A percentile compares a stretch with the other conserved stretches of the same genome.
Conservation (phyloP, 2,329 filamentous ascomycete genomes). For the Pseudocercospora fijiensis region DNA sequence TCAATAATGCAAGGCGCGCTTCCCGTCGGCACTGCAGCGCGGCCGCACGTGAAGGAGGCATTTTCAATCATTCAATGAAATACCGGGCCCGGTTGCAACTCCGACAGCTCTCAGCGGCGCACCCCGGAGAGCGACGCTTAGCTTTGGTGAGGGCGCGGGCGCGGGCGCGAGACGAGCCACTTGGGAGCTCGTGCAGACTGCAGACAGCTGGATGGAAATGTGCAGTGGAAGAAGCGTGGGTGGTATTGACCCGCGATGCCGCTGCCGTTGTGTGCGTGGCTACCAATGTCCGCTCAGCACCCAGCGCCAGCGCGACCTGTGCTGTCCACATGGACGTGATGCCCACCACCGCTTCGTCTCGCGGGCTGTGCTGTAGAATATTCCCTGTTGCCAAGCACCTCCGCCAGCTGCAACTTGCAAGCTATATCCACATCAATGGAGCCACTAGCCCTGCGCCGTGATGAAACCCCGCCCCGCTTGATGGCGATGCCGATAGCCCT, state of each 20-base stretch:
- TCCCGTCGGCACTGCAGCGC: background rate
- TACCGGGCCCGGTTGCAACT: background rate
- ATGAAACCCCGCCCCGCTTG: constrained; percentile 6
- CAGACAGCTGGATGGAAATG: background rate
- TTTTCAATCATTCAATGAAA: background rate
- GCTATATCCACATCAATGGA: constrained; percentile 1
- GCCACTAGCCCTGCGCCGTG: constrained; percentile 2
- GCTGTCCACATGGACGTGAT: background rate
- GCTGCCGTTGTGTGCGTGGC: background rate
- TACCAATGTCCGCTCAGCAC: background rate
- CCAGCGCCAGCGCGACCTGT: background rate
- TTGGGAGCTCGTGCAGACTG: background rate
- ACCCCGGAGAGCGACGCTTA: background rate
- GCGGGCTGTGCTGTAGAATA: no score
- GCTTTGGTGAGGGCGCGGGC: background rate
- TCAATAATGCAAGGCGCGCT: background rate
- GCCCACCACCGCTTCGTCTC: background rate
- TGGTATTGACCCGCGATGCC: background rate
- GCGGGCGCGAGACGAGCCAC: background rate
- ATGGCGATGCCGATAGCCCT: background rate
- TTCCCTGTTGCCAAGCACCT: background rate
- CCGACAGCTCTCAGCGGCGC: background rate
- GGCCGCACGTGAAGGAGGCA: background rate
- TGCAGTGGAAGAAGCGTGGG: background rate
- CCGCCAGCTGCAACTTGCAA: background rate